Evolutionary conservation across 2,329 filamentous ascomycete species (phyloP).

Genomic region (Colletotrichum ledebouriae): DNA sequence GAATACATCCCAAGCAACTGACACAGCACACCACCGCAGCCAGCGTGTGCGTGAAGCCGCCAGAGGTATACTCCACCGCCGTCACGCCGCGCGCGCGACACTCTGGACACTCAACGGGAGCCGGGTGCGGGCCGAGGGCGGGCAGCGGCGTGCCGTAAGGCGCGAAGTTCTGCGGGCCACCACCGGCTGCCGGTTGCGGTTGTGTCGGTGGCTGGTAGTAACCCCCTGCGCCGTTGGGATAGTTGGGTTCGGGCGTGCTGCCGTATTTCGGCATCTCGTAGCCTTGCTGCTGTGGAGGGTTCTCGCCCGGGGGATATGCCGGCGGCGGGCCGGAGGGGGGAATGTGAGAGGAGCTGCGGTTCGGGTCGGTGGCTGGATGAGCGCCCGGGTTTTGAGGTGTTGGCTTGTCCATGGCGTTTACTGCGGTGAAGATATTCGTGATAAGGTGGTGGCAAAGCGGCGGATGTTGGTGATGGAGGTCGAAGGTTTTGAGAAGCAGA

Average conservation of each 20-base stretch:
- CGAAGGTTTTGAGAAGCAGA: neutral
- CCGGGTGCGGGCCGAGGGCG: constrained; percentile 42
- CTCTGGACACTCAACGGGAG: constrained; percentile 44
- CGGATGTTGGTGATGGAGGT: too few relatives aligned
- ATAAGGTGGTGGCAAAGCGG: neutral
- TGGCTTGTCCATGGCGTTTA: constrained; percentile 32
- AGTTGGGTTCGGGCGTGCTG: constrained; percentile 11
- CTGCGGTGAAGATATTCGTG: rapidly evolving
- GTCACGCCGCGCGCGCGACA: constrained; percentile 45
- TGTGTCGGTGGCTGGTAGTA: constrained; percentile 18
- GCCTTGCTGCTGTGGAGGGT: constrained; percentile 21
- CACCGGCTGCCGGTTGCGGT: constrained; percentile 8
- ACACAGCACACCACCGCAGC: constrained; percentile 44
- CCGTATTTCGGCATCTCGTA: constrained; percentile 36
- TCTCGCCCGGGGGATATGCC: constrained; percentile 7
- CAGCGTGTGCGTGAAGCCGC: constrained; percentile 45
- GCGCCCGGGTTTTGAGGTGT: neutral
- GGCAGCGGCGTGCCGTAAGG: constrained; percentile 43
- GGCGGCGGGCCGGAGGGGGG: constrained; percentile 19
- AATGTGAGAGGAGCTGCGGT: constrained; percentile 21
- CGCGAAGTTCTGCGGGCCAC: constrained; percentile 38
- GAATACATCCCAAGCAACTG: constrained; percentile 45
- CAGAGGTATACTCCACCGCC: constrained; percentile 42
- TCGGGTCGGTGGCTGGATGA: constrained; percentile 10
- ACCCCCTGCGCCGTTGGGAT: neutral